Evolutionary conservation across 441 rosid species (phyloP), one percentile per base, ranked within the genome.

Genomic region (Populus hybrid): DNA sequence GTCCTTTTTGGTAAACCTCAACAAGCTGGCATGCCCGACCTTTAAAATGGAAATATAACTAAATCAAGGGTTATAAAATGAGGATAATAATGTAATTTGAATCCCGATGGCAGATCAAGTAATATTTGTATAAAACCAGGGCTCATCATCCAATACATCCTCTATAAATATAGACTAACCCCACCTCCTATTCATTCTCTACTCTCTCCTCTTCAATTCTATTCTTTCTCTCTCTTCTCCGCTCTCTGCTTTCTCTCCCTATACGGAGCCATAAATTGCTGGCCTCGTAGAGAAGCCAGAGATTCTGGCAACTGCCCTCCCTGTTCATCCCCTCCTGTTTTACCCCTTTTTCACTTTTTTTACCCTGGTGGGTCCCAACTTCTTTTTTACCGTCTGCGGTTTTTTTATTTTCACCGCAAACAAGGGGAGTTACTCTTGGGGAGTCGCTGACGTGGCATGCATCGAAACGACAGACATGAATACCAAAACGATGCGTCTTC

Each of bases 401-500:
- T 10, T 50, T 24, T n/a, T 21, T 14, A 30, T 26, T 23, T 73
- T 30, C 6, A 63, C 18, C 24, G 26, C 75, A 11, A 1, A 21
- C 2, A 21, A 20, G 21, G n/a, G 6, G 12, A 42, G 28, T 46
- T 46, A 20, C 30, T 71, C 0, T 3, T 23, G 68, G 76, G 69
- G 67, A 66, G 67, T 76, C 54, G 88, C 81, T 80, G 89, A 90
- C 94, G 97, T 95, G 98, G 95, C 91, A 89, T 86, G 89, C 86
- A 83, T 76, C 80, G 20, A 73, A 77, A 74, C 82, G 80, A 73
- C 21, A 50, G 63, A 68, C 30, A 88, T 86, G 91, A 90, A 86
- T 79, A 93, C 97, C 87, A 93, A 93, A 93, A 88, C 92, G 87
- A 94, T 94, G 98, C 97, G 95, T 77, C 88, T 90, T n/a, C 97